phyloP scores from a whole-genome alignment of 2,329 filamentous ascomycete species.

The Stenocarpella maydis region DNA sequence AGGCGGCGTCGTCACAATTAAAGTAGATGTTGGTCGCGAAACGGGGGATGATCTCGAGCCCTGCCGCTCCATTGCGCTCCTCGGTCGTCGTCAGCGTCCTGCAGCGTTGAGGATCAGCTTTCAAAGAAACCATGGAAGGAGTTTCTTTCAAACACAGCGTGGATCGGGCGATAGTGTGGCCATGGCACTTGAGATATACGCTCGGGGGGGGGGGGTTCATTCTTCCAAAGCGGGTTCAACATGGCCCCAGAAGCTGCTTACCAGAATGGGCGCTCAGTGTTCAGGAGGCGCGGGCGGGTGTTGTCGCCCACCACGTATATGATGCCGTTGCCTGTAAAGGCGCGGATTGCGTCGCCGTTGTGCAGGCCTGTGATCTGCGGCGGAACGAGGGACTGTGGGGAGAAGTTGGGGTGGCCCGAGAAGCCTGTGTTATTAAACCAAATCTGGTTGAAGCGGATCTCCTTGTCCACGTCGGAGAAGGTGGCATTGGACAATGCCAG shows the following conservation, averaged over 20 bases:
- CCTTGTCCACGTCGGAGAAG: constrained; percentile 1
- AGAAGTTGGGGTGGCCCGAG: constrained; percentile 12
- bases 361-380: constrained; percentile 12
- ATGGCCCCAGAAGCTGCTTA: too few species aligned
- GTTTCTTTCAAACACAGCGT: too few species aligned
- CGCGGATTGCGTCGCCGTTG: constrained; percentile 15
- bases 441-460: constrained; percentile 6
- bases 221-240: too few species aligned
- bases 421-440: constrained; percentile 10
- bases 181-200: too few species aligned
- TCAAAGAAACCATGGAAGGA: too few species aligned
- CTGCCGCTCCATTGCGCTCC: constrained; percentile 6
- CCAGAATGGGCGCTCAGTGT: constrained; percentile 6
- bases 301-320: constrained; percentile 9
- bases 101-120: too few species aligned
- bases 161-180: too few species aligned
- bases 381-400: not conserved
- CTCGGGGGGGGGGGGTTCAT: too few species aligned
- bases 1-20: constrained; percentile 5
- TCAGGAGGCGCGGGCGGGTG: not conserved
- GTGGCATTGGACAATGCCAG: constrained; percentile 3
- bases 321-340: constrained; percentile 2
- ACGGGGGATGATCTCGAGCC: constrained; percentile 7
- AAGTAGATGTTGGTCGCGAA: constrained; percentile 21
- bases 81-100: not conserved